Percentiles rank a stretch among this genome's conserved stretches.
phyloP scores from a whole-genome alignment of 805 yeast genomes.

The Hanseniaspora vineae region DNA sequence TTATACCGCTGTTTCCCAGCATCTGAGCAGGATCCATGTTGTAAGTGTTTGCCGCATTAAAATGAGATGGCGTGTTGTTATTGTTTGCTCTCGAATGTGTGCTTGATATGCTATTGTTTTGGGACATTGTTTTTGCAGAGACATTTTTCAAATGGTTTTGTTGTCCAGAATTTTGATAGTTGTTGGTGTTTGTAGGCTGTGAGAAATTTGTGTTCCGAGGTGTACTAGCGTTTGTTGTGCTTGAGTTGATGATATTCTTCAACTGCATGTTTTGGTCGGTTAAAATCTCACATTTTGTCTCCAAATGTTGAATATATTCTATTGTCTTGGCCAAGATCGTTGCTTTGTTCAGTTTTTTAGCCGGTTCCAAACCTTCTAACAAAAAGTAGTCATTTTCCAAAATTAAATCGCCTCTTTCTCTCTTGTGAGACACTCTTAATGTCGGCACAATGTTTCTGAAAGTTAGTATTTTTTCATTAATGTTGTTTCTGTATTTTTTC shows the following conservation, averaged over 20 bases:
- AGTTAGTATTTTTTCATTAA: constrained; percentile 51
- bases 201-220: no score
- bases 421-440: constrained; percentile 34
- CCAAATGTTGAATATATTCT: constrained; percentile 66
- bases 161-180: no score
- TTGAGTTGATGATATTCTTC: constrained; percentile 13
- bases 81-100: no score
- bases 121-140: no score
- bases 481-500: constrained; percentile 57
- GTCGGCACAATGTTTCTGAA: constrained; percentile 59
- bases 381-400: constrained; percentile 46
- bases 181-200: no score
- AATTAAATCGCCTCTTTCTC: constrained; percentile 32
- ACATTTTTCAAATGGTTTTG: no score
- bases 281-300: constrained; percentile 41
- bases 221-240: not conserved
- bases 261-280: constrained; percentile 34
- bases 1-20: no score
- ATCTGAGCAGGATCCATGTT: no score
- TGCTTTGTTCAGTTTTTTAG: constrained; percentile 66
- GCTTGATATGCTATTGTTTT: no score
- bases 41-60: no score
- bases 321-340: constrained; percentile 63
- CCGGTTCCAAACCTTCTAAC: constrained; percentile 65
- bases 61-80: no score